Evolutionary conservation across 768 basidiomycete species (phyloP), one percentile per base, ranked within the genome.

Genomic region (Tephrocybe sp.): DNA sequence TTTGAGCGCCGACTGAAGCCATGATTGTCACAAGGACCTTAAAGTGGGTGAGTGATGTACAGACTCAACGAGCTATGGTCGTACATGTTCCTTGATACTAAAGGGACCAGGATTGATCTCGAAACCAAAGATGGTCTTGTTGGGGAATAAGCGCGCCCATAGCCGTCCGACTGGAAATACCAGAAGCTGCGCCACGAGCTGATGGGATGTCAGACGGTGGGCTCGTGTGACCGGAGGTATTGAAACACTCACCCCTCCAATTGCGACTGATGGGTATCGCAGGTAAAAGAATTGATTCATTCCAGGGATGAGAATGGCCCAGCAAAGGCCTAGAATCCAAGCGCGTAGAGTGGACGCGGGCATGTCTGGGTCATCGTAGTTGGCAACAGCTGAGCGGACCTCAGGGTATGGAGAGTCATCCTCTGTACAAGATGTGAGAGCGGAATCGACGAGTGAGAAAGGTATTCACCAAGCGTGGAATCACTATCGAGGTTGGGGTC

Each of bases 361-460:
- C 70, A 87, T 86, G 28, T 66, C 65, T 4, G 77, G 77, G 61
- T 89, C 87, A 58, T 89, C 87, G 26, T 78, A 82, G 64, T 86
- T 87, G 16, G 84, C 80, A 8, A 89, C 87, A 6, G 87, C 86
- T 7, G 85, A 82, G 37, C 87, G 80, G 11, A 89, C 88, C 63
- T 92, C 90, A 5, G 87, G 87, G 61, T 92, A 92, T 4, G 90
- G 90, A 2, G 88, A 90, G 63, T 92, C 90, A 55, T 91, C 86
- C 59, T 66, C 73, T 71, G 56, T 30, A 24, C 22, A 51, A 49
- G 22, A 15, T 16, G 15, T 42, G 16, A 43, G 35, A 30, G 27
- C 35, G 42, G 30, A 1, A 46, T 16, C 24, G 28, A 5, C n/a
- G 19, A 24, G 5, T 32, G 5, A 39, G 11, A 52, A 40, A 46